phyloP scores from a whole-genome alignment of 495 filamentous ascomycete species.

The Talaromyces nanjingensis region DNA sequence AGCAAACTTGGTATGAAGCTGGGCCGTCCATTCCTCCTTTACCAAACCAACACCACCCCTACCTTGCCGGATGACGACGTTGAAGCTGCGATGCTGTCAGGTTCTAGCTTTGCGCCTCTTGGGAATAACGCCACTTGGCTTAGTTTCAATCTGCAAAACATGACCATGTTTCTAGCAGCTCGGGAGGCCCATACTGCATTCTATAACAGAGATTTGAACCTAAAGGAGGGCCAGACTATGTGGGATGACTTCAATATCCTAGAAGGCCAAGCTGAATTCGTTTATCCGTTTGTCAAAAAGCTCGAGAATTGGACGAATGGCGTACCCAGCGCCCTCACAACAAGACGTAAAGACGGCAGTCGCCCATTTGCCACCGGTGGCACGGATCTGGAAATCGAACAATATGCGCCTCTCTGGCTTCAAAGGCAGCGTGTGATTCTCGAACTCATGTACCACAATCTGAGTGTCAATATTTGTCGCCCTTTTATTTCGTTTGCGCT shows the following conservation, averaged over 20 bases:
- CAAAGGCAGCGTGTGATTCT: slow-evolving; percentile 44
- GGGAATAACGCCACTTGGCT: neutral
- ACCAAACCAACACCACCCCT: neutral
- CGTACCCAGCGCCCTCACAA: neutral
- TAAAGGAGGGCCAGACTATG: slow-evolving; percentile 11
- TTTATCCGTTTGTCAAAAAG: neutral
- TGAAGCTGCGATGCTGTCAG: neutral
- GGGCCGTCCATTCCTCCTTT: slow-evolving; percentile 27
- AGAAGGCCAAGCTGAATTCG: neutral
- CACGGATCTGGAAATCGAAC: neutral
- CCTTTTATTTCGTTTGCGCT: slow-evolving; percentile 36
- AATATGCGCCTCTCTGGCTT: slow-evolving; percentile 23
- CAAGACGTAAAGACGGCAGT: neutral
- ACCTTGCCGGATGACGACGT: neutral
- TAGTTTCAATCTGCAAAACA: neutral
- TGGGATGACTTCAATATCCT: slow-evolving; percentile 13
- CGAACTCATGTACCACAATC: slow-evolving; percentile 44
- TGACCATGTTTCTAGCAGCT: neutral
- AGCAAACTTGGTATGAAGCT: slow-evolving; percentile 36
- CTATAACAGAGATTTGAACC: slow-evolving; percentile 3
- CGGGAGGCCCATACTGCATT: neutral
- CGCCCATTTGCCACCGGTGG: neutral
- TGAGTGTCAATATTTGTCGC: slow-evolving; percentile 35
- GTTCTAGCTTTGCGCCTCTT: neutral
- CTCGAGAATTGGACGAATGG: neutral